Base-by-base conservation (phyloP, 2,329 filamentous ascomycete species). In the Didymella segeticola region DNA sequence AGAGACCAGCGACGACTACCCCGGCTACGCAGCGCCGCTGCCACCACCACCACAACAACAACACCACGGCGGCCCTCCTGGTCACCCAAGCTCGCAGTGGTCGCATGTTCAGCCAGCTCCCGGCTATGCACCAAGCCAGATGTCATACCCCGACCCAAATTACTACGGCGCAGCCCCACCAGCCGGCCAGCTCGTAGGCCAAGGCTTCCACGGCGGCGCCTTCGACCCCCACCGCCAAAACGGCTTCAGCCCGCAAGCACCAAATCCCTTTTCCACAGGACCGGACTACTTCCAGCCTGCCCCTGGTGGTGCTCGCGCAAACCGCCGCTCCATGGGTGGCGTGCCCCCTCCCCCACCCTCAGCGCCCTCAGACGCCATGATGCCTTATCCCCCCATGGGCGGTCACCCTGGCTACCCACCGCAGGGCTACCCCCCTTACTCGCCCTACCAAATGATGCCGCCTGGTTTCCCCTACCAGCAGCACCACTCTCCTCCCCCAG, bases 1-100 rank as follows among this genome's bases (percentile, higher is more conserved):
- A 51, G 75, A 77, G 65, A 75, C 69, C 57, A 70, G 72, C 53
- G 78, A 80, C 69, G 78, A 80, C 58, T 79, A 80, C 62, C 75
- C 74, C 54, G 70, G 74, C 67, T 75, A 74, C 64, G 67, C 64
- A 41, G 46, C 58, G 12, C 62, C 71, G 55, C 53, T 70, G 55
- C n/a, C n/a, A n/a, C n/a, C n/a, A n/a, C n/a, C n/a, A n/a, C n/a
- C n/a, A n/a, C n/a, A n/a, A n/a, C n/a, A n/a, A n/a, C n/a, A n/a
- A n/a, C 62, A 60, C 33, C 54, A 58, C 26, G 64, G 57, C 23
- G 69, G 63, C 11, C 67, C 68, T 27, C 68, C 71, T 26, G 71
- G 74, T 51, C 73, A 72, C 52, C 71, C 75, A 39, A 66, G 61
- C 52, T 55, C 64, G 25, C 70, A 69, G 58, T 77, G 74, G 74